Evolutionary conservation across 805 yeast species (phyloP).

Genomic region (Kluyveromyces aestuarii): DNA sequence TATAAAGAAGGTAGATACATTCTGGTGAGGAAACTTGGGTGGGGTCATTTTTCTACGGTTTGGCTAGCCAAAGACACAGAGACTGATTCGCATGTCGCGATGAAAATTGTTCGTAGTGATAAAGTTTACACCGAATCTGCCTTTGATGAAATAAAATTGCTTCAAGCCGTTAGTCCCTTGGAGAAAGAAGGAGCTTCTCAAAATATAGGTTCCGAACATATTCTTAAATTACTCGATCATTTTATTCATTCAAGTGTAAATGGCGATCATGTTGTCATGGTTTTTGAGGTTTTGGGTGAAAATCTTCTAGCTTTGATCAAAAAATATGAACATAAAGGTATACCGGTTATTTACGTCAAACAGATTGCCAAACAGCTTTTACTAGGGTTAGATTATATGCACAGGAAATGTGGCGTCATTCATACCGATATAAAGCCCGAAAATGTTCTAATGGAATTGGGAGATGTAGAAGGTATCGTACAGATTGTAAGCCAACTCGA

Average conservation of each 20-base stretch:
- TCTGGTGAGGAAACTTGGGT: constrained; percentile 83
- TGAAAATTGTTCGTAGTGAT: constrained; percentile 89
- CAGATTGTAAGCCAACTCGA: constrained; percentile 55
- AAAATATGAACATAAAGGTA: constrained; percentile 66
- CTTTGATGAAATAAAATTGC: constrained; percentile 77
- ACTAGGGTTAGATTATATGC: constrained; percentile 56
- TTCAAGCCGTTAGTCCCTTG: constrained; percentile 55
- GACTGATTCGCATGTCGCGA: constrained; percentile 69
- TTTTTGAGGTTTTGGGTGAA: constrained; percentile 94
- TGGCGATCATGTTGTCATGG: constrained; percentile 94
- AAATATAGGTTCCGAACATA: constrained; percentile 76
- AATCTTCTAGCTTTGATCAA: constrained; percentile 77
- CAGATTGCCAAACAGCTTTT: constrained; percentile 74
- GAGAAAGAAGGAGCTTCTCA: constrained; percentile 30
- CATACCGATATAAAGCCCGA: constrained; percentile 76
- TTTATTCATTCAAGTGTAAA: constrained; percentile 84
- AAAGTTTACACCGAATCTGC: constrained; percentile 90
- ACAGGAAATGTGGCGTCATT: constrained; percentile 55
- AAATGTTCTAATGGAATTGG: constrained; percentile 70
- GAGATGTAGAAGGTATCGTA: constrained; percentile 73
- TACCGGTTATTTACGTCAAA: constrained; percentile 69
- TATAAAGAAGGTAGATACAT: constrained; percentile 71
- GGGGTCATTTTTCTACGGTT: constrained; percentile 98
- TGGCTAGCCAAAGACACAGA: constrained; percentile 68
- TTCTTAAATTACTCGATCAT: constrained; percentile 72